Base-by-base conservation (phyloP, 495 filamentous ascomycete species). In the Aspergillus indologenus region DNA sequence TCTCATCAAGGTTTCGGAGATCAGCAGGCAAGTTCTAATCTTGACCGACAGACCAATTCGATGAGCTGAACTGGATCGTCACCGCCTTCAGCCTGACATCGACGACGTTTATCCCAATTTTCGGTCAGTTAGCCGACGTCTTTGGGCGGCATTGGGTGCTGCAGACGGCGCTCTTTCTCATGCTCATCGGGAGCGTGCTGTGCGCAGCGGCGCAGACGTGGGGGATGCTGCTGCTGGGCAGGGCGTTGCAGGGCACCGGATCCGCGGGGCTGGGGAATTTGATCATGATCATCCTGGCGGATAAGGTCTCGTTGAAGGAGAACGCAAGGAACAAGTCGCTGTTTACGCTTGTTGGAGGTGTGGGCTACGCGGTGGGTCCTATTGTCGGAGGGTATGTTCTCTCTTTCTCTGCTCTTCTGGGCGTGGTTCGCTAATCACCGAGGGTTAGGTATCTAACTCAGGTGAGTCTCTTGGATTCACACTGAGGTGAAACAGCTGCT, bases 41-140 rank as follows among this genome's bases (percentile, higher is more conserved):
- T 29, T 45, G 48, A 44, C 48, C 53, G 18, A 21, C 48, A 84
- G 83, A 78, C 57, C 65, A 82, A 61, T 68, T 85, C 29, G 68
- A 72, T 18, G 79, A 85, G 59, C 71, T 85, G 8, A 86, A 85
- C 63, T 87, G 84, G 83, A 85, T 87, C 63, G 77, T 87, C 50
- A 81, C 84, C 0, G 72, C 83, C 18, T 87, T 83, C 68, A 85
- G 79, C 58, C 73, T 88, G 5, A 83, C 82, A n/a, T 78, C 81
- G 0, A 78, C 83, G 15, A 75, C 83, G 18, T 86, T 86, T 64
- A 82, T 86, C 5, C 84, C 84, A n/a, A 74, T 80, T 57, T 85
- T 79, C 67, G 83, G 79, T 17, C 84, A 87, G 61, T 70, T 83
- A 31, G 71, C 82, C 45, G 83, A 87, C 59, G 71, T 86, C 42